These are phyloP conservation scores for Plasmodium knowlesi DNA, from an alignment of 169 alveolate genomes.

Conservation along the genomic window DNA sequence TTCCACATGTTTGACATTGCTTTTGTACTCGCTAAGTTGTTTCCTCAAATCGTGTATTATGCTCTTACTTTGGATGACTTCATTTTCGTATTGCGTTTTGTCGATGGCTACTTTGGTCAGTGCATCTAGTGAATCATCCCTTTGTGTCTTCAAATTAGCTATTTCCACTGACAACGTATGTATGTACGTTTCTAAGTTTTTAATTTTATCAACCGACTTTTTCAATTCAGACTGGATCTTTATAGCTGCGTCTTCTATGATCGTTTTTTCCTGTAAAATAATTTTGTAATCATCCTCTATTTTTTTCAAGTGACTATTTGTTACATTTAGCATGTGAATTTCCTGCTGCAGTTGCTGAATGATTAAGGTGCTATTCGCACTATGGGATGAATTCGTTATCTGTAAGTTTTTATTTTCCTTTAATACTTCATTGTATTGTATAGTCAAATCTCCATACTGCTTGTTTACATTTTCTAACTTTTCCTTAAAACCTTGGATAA, in stretches of 20 bases:
- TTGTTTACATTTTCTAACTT: constrained; percentile 41
- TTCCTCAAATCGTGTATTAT: constrained; percentile 51
- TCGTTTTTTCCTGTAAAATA: constrained; percentile 63
- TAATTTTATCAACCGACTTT: constrained; percentile 69
- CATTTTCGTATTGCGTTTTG: constrained; percentile 74
- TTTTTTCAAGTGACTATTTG: constrained; percentile 60
- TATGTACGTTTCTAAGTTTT: constrained; percentile 52
- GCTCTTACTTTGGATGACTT: constrained; percentile 53
- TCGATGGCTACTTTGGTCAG: constrained; percentile 71
- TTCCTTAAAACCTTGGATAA: constrained; percentile 36
- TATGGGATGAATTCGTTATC: constrained; percentile 35
- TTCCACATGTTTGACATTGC: constrained; percentile 26
- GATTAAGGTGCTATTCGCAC: constrained; percentile 48
- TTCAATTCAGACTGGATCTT: constrained; percentile 73
- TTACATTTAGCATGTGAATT: constrained; percentile 37
- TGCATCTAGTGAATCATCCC: constrained; percentile 73
- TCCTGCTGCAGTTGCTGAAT: constrained; percentile 74
- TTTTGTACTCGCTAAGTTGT: constrained; percentile 37
- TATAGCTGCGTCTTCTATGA: constrained; percentile 73
- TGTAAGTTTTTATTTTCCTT: constrained; percentile 67
- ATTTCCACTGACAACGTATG: constrained; percentile 65
- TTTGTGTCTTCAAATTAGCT: constrained; percentile 37
- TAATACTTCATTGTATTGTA: constrained; percentile 49
- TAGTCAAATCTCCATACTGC: constrained; percentile 21
- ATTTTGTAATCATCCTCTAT: constrained; percentile 67